Conservation (phyloP, 2,329 filamentous ascomycete genomes). For the Thielaviopsis populi region DNA sequence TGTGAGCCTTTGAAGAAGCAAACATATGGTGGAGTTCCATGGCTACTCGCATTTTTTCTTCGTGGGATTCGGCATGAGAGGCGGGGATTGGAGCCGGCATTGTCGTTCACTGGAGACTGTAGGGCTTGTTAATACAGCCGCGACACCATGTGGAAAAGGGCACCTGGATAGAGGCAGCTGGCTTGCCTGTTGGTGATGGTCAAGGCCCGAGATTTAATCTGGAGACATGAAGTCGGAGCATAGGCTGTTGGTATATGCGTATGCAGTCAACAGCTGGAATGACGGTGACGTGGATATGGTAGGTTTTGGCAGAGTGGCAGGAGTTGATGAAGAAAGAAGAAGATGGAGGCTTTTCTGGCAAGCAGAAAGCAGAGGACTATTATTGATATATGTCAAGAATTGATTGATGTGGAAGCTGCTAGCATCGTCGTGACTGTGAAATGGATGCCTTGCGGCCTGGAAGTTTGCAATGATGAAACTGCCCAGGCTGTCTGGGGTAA, state of each 20-base stretch:
- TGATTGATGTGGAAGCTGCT: neutral
- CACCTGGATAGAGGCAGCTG: no score
- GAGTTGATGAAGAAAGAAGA: neutral
- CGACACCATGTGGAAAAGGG: no score
- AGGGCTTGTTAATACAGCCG: neutral
- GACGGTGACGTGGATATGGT: no score
- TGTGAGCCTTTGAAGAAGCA: neutral
- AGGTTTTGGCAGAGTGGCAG: no score
- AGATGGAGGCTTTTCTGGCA: neutral
- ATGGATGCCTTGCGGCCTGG: neutral
- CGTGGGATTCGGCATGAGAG: neutral
- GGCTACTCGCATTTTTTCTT: neutral
- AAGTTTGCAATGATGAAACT: neutral
- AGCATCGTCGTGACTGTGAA: neutral
- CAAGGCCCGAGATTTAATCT: no score
- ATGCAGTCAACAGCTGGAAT: no score
- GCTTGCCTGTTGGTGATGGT: no score
- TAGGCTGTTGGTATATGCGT: no score
- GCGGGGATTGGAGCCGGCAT: neutral
- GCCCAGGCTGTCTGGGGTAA: neutral
- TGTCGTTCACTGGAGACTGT: neutral
- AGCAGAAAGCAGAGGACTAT: neutral
- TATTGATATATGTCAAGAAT: neutral
- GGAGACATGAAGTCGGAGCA: no score
- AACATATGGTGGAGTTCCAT: neutral